Evolutionary conservation across 2,329 filamentous ascomycete genomes (phyloP), one percentile per base, ranked within the genome.

Genomic region (Fusarium sp.): DNA sequence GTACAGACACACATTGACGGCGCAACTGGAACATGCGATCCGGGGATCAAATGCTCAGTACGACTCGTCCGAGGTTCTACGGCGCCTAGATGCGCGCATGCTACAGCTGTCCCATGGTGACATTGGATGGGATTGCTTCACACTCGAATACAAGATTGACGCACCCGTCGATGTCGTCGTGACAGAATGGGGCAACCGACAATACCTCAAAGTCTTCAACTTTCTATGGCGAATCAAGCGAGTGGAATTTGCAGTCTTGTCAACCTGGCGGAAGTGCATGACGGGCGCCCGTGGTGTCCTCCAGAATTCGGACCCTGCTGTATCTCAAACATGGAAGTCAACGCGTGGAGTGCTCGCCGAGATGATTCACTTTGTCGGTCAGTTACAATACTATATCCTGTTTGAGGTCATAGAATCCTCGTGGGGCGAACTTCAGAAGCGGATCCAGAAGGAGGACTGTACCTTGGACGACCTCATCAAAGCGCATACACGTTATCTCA

Each of bases 111-210:
- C 91, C 8, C 93, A 97, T 70, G 95, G 95, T 47, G 95, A 99
- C 71, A 98, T 97, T 49, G 95, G 95, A 45, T 99, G 95, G 95
- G 95, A 99, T 73, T 97, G 96, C 73, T 99, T 99, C 78, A 99
- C 95, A 0, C 86, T 99, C 8, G 96, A 99, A 75, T 99, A 99
- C 79, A 97, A 98, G 75, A 95, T 99, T 68, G 93, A 97, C 74
- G 91, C 94, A 2, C 95, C 95, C 0, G 91, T 97, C 24, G 95
- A 99, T 74, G 95, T 99, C 26, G 93, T 99, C 43, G 93, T 99
- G 35, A 98, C 94, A 0, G 92, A 96, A 38, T 97, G 93, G 87
- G 93, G 93, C 41, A 94, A 91, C 66, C 91, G 94, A 22, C 94
- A 99, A 74, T 99, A 99, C 74, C 88, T 99, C 69, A 98, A 98